A percentile compares a stretch with the other conserved stretches of the same genome.
These are phyloP conservation scores for Zarea fungicola DNA, from an alignment of 2,329 filamentous ascomycete genomes.

Conservation along the genomic window DNA sequence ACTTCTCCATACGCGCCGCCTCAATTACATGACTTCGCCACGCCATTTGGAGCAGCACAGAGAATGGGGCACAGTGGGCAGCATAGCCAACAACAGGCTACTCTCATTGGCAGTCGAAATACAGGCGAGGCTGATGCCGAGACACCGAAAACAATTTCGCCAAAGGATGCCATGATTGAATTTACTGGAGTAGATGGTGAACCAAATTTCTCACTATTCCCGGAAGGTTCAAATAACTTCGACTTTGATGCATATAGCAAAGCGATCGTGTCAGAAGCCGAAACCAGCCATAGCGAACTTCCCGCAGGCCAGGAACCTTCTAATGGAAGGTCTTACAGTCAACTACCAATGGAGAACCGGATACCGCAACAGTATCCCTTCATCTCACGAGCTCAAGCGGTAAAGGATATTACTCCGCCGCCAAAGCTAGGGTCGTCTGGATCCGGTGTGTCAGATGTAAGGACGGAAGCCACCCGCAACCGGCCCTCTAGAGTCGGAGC, in stretches of 20 bases:
- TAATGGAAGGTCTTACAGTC: slow-evolving; percentile 13
- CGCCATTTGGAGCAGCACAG: slow-evolving; percentile 35
- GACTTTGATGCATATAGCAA: slow-evolving; percentile 36
- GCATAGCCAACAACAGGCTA: slow-evolving; percentile 56
- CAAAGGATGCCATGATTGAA: slow-evolving; percentile 84
- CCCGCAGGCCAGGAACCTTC: slow-evolving; percentile 14
- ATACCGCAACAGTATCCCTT: slow-evolving; percentile 50
- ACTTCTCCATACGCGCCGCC: slow-evolving; percentile 57
- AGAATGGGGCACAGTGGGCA: slow-evolving; percentile 57
- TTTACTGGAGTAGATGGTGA: slow-evolving; percentile 73
- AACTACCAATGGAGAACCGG: slow-evolving; percentile 34
- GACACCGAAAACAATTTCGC: slow-evolving; percentile 82
- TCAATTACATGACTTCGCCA: slow-evolving; percentile 38
- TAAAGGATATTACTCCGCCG: slow-evolving; percentile 29
- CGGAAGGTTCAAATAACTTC: slow-evolving; percentile 49
- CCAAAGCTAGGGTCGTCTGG: slow-evolving; percentile 38
- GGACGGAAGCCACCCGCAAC: slow-evolving; percentile 31
- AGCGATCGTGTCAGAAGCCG: slow-evolving; percentile 21
- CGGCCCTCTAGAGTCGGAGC: slow-evolving; percentile 61
- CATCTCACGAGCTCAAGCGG: slow-evolving; percentile 30
- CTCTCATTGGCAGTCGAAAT: slow-evolving; percentile 37
- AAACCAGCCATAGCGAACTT: slow-evolving; percentile 18
- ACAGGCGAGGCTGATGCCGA: slow-evolving; percentile 36
- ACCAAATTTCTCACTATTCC: slow-evolving; percentile 67
- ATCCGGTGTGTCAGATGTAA: slow-evolving; percentile 29